Evolutionary conservation across 2,329 filamentous ascomycete species (phyloP).

Genomic region (Amphichorda felina): DNA sequence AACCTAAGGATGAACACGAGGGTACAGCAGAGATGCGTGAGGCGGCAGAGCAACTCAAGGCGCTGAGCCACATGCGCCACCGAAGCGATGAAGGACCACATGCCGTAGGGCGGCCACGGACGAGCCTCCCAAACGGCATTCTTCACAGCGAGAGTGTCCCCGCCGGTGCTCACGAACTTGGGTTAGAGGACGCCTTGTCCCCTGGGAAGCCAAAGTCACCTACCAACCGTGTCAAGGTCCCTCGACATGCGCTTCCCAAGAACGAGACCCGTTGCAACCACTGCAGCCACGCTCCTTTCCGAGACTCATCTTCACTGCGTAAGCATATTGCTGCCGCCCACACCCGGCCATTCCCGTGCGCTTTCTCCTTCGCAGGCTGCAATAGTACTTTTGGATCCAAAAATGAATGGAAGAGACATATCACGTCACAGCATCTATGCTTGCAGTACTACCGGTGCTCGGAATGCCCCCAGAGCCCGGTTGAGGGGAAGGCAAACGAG

Average conservation of each 20-base stretch:
- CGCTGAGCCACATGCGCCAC: conserved; percentile 50
- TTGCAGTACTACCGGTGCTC: conserved; percentile 54
- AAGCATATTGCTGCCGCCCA: conserved; percentile 59
- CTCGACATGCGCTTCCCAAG: conserved; percentile 37
- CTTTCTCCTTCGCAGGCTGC: conserved; percentile 77
- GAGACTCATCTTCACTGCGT: conserved; percentile 52
- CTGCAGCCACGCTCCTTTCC: conserved; percentile 54
- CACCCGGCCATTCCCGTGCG: conserved; percentile 69
- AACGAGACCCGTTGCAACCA: conserved; percentile 49
- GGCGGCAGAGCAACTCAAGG: conserved; percentile 55
- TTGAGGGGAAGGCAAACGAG: conserved; percentile 49
- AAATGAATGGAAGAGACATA: conserved; percentile 97
- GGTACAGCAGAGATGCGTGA: conserved; percentile 60
- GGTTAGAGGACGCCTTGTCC: conserved; percentile 10
- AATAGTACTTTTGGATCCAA: conserved; percentile 77
- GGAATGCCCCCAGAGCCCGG: conserved; percentile 39
- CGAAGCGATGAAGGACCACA: conserved; percentile 29
- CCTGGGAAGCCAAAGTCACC: conserved; percentile 13
- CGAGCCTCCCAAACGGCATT: conserved; percentile 24
- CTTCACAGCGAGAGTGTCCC: conserved; percentile 19
- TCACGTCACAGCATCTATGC: conserved; percentile 78
- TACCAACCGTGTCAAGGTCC: conserved; percentile 27
- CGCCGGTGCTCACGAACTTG: conserved; percentile 4
- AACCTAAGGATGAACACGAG: conserved; percentile 29
- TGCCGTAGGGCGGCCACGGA: conserved; percentile 17